Base-by-base conservation (phyloP, 192 early-diverging fungal genomes). In the Powellomyces hirtus region DNA sequence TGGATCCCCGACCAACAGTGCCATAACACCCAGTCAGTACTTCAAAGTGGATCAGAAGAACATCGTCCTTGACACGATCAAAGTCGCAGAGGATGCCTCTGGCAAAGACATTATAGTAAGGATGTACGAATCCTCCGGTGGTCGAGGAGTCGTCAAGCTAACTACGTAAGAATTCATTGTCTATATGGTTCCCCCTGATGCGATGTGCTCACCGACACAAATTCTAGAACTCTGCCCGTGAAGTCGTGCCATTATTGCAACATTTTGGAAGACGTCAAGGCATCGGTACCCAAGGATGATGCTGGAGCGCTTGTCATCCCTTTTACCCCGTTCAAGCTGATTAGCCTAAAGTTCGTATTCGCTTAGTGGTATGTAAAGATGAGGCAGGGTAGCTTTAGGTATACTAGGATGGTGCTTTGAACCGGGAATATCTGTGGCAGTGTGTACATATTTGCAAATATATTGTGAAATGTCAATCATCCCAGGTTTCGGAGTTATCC, bases 91-190 rank as follows among this genome's bases (percentile, higher is more conserved):
- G 71, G 35, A 74, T 8, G 24, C 51, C 22, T 53, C 31, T 0
- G 64, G 58, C 4, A 74, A 85, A n/a, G 74, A 80, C 35, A 67
- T 99, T 11, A 73, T 98, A 38, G 59, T 99, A 22, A 80, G 97
- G 33, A 62, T 99, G 27, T 96, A 95, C 68, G 96, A 99, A 77
- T 85, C 94, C 0, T 93, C 88, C 73, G 96, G 97, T 26, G 94
- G 95, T 0, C 90, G 90, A 20, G 90, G 89, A 4, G 75, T 45
- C 34, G 84, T 81, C 29, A 36, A 88, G 82, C 66, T 80, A 49
- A 60, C 66, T 22, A 30, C 18, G 10, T 31, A 40, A n/a, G n/a
- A n/a, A n/a, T 49, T 7, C 4, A 36, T 40, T 49, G 55, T 45
- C 14, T 35, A 8, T 29, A 30, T 26, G 1, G 6, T 14, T n/a